Evolutionary conservation across 2,329 filamentous ascomycete species (phyloP).

Genomic region (Trichoderma breve): DNA sequence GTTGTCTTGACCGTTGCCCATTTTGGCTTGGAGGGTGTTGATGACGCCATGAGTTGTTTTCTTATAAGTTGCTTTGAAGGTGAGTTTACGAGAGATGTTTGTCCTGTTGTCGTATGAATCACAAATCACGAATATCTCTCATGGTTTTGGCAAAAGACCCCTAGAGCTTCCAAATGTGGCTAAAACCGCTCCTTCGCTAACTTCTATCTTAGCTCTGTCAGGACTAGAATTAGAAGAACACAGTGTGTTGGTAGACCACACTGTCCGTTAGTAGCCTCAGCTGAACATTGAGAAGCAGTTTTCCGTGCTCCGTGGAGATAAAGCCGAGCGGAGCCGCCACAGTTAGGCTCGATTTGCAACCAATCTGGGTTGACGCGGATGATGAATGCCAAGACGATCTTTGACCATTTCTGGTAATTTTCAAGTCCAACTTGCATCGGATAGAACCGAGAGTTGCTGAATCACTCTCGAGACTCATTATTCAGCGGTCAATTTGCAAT

Average conservation of each 20-base stretch:
- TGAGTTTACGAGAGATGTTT: neutral
- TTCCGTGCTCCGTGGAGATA: too few relatives aligned
- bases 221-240: neutral
- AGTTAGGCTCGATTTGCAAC: neutral
- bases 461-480: neutral
- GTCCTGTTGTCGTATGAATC: neutral
- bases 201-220: neutral
- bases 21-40: neutral
- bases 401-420: neutral
- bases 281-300: neutral
- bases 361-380: neutral
- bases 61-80: neutral
- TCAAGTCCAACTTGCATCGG: rapidly evolving
- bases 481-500: neutral
- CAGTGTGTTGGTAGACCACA: neutral
- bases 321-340: neutral
- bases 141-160: neutral
- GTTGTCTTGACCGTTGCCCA: neutral
- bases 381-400: neutral
- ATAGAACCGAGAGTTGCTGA: neutral
- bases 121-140: constrained; percentile 8
- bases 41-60: neutral
- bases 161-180: neutral
- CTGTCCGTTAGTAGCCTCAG: neutral
- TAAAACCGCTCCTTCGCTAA: neutral